Evolutionary conservation across 2,329 filamentous ascomycete genomes (phyloP).

Genomic region (Colletotrichum horii): DNA sequence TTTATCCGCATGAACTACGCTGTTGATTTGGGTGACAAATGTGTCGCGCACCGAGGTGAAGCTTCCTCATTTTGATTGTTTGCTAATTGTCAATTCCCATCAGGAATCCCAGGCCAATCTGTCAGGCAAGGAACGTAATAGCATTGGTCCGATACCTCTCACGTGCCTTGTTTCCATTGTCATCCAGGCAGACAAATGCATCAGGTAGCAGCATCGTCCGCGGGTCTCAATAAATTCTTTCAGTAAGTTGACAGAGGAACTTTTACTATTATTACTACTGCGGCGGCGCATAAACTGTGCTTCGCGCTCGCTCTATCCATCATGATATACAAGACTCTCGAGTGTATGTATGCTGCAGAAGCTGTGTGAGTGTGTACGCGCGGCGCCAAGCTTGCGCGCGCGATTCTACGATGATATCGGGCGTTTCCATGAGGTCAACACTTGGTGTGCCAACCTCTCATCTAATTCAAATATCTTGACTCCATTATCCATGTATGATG

Average conservation of each 20-base stretch:
- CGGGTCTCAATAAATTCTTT: neutral
- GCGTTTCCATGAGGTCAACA: neutral
- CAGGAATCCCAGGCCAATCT: too few species aligned
- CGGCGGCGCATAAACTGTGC: neutral
- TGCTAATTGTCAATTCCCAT: too few species aligned
- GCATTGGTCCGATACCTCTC: too few species aligned
- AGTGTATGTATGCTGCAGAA: slow-evolving; percentile 5
- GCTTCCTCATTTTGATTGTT: neutral
- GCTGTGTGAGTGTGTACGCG: neutral
- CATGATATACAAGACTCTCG: slow-evolving; percentile 9
- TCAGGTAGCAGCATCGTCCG: neutral
- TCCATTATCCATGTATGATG: slow-evolving; percentile 14
- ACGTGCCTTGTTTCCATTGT: too few species aligned
- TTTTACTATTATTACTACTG: neutral
- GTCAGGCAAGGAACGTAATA: too few species aligned
- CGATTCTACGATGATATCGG: neutral
- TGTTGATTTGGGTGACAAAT: neutral
- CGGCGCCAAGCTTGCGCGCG: neutral
- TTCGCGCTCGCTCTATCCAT: neutral
- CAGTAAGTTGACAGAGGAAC: neutral
- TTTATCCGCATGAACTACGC: neutral
- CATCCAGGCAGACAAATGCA: neutral
- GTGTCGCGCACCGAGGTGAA: fast-evolving
- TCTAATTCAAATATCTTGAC: neutral
- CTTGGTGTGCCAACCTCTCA: neutral